These are phyloP conservation scores for Tricholoma bakamatsutake DNA, from an alignment of 768 basidiomycete species.

Conservation along the genomic window DNA sequence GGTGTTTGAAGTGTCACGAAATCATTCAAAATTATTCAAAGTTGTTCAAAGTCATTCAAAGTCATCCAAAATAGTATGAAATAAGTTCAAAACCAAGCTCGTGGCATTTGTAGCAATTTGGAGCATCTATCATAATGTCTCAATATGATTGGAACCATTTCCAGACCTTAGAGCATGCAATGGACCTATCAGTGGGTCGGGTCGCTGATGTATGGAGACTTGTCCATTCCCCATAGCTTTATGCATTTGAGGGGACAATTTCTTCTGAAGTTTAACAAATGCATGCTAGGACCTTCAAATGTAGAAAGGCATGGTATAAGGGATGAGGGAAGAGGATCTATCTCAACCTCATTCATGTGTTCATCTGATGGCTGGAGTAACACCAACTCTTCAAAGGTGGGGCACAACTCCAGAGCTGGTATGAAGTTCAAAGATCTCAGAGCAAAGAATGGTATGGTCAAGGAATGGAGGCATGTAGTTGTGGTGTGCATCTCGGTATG, in stretches of 20 bases:
- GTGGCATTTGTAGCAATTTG: too few species aligned
- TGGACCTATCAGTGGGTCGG: too few species aligned
- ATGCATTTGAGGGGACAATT: constrained; percentile 18
- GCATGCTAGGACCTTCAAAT: constrained; percentile 26
- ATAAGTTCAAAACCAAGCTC: too few species aligned
- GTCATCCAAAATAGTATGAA: too few species aligned
- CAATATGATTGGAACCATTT: too few species aligned
- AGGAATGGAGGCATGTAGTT: constrained; percentile 15
- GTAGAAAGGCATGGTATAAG: constrained; percentile 17
- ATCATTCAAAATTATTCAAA: too few species aligned
- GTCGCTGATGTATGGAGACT: constrained; percentile 17
- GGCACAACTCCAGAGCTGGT: constrained; percentile 22
- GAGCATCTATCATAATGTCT: too few species aligned
- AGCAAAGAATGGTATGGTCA: constrained; percentile 23
- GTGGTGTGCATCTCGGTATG: constrained; percentile 11
- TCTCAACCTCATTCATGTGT: constrained; percentile 11
- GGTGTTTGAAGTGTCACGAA: too few species aligned
- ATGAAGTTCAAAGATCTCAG: constrained; percentile 20
- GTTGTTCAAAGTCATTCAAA: too few species aligned
- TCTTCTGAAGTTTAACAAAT: constrained; percentile 15
- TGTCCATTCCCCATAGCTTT: constrained; percentile 25
- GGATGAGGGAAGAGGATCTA: constrained; percentile 12
- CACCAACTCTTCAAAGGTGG: constrained; percentile 23
- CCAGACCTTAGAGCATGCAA: too few species aligned
- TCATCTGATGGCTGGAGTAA: constrained; percentile 26